Conservation (phyloP, 768 basidiomycete genomes). For the Clitopilus hobsonii region DNA sequence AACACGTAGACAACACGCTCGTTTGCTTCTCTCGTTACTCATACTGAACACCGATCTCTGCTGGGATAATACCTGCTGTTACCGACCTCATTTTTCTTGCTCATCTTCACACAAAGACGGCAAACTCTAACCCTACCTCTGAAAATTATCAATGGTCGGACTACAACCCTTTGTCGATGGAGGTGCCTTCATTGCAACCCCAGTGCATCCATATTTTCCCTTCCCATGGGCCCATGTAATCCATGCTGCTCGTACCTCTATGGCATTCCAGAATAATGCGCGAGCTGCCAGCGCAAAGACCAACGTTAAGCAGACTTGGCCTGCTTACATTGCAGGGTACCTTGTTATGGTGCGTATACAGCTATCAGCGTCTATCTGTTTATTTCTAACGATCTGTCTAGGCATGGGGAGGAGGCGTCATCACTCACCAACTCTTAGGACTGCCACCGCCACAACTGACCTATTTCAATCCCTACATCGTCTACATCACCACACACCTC, state of each 20-base stretch:
- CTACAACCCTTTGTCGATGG: slow-evolving; percentile 4
- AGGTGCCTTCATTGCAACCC: background rate
- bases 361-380: background rate
- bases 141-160: background rate
- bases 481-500: slow-evolving; percentile 44
- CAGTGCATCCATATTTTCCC: slow-evolving; percentile 24
- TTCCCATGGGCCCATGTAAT: slow-evolving; percentile 34
- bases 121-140: too few species aligned
- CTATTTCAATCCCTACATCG: slow-evolving; percentile 38
- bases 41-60: background rate
- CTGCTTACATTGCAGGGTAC: slow-evolving; percentile 39
- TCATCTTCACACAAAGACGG: too few species aligned
- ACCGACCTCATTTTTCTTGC: too few species aligned
- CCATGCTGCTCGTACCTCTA: slow-evolving; percentile 40
- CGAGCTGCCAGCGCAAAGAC: slow-evolving; percentile 18
- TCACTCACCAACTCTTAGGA: slow-evolving; percentile 37
- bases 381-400: slow-evolving; percentile 8
- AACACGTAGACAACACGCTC: background rate
- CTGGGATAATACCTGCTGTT: too few species aligned
- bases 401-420: slow-evolving; percentile 46
- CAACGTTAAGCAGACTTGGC: slow-evolving; percentile 31
- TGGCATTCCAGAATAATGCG: slow-evolving; percentile 37
- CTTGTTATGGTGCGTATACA: slow-evolving; percentile 35
- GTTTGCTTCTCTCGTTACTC: background rate
- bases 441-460: slow-evolving; percentile 44